Percentiles rank a stretch among this genome's conserved stretches.
These are phyloP conservation scores for Boletus huronensis DNA, from an alignment of 768 basidiomycete species.

Conservation along the genomic window DNA sequence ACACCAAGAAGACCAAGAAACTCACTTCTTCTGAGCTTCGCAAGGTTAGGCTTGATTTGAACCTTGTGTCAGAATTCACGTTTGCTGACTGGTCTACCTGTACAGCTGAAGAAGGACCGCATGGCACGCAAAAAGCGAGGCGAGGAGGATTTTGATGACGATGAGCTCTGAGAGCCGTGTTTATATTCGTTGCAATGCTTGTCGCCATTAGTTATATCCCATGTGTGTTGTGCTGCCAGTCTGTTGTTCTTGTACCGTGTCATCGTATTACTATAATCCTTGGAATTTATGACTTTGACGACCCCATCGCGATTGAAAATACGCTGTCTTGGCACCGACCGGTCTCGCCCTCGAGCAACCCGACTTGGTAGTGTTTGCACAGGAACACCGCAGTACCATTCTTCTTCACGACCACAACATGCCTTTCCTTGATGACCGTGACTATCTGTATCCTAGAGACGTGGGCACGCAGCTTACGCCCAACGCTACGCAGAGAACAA, in stretches of 20 bases:
- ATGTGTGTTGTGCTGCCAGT: conserved; percentile 13
- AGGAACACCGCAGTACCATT: background rate
- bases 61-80: background rate
- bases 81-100: conserved; percentile 12
- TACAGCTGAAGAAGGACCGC: conserved; percentile 85
- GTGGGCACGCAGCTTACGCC: conserved; percentile 47
- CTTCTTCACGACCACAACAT: conserved; percentile 29
- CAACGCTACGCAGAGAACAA: conserved; percentile 67
- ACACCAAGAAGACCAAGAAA: conserved; percentile 83
- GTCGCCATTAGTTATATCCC: conserved; percentile 11
- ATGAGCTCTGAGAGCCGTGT: conserved; percentile 41
- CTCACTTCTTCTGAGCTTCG: conserved; percentile 76
- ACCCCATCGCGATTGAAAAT: background rate
- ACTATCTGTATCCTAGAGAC: conserved; percentile 26
- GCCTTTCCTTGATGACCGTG: conserved; percentile 22
- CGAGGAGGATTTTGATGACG: conserved; percentile 65
- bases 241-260: conserved; percentile 22
- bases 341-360: background rate
- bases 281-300: conserved; percentile 4
- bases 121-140: conserved; percentile 87
- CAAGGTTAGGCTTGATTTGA: conserved; percentile 46
- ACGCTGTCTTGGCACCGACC: background rate
- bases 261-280: conserved; percentile 14
- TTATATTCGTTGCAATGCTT: conserved; percentile 5
- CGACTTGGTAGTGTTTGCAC: conserved; percentile 4